Percentiles rank a stretch among this genome's conserved stretches.
phyloP scores from a whole-genome alignment of 2,329 filamentous ascomycete genomes.

The Epichloe brachyelytri region DNA sequence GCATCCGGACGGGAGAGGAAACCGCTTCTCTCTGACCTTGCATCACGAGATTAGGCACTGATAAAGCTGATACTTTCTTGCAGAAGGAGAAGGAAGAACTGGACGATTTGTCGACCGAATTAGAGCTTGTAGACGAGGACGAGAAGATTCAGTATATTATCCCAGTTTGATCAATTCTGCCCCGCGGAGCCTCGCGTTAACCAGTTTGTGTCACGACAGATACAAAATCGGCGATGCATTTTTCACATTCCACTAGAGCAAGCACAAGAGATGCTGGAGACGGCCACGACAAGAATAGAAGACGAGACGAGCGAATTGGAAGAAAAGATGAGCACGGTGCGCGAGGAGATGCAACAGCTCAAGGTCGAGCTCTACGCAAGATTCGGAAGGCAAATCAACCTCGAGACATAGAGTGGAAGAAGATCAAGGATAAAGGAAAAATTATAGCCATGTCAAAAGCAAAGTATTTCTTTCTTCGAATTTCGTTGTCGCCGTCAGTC shows the following conservation, averaged over 20 bases:
- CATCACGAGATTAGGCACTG: not conserved
- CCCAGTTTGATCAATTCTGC: not conserved
- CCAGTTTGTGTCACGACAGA: constrained; percentile 30
- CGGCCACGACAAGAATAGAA: constrained; percentile 61
- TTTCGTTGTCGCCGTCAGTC: not conserved
- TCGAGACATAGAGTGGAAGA: constrained; percentile 55
- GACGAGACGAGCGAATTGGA: constrained; percentile 64
- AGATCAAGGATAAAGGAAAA: not conserved
- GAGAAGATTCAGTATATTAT: constrained; percentile 70
- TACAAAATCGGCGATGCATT: constrained; percentile 97
- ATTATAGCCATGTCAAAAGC: not conserved
- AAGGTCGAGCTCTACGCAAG: constrained; percentile 90
- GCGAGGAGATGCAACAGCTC: constrained; percentile 77
- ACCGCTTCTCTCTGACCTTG: not conserved
- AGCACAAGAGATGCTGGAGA: constrained; percentile 71
- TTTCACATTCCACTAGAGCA: constrained; percentile 70
- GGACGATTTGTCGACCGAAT: constrained; percentile 79
- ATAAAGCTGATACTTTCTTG: constrained; percentile 5
- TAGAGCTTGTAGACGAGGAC: constrained; percentile 92
- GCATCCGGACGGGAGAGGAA: constrained; percentile 16
- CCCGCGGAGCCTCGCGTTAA: not conserved
- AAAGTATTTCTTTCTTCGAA: not conserved
- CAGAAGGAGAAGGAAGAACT: constrained; percentile 98
- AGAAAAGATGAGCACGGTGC: constrained; percentile 58
- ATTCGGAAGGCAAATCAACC: constrained; percentile 93